Conservation (phyloP, 495 filamentous ascomycete genomes). For the Podospora comata region DNA sequence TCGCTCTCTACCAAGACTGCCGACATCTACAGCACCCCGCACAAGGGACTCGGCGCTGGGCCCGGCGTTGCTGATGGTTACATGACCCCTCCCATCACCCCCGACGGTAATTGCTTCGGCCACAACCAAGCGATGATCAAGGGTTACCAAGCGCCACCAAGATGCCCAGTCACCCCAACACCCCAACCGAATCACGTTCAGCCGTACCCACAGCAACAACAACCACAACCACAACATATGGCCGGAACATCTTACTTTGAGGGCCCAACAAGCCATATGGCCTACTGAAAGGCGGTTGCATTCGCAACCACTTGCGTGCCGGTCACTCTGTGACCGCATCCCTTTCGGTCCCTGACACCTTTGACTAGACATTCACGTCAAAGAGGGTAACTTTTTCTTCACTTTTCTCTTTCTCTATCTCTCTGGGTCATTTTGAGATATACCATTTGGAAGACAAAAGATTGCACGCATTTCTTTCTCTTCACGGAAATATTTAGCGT, state of each 20-base stretch:
- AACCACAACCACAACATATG: constrained; percentile 31
- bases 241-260: constrained; percentile 34
- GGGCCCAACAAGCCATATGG: constrained; percentile 28
- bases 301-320: not conserved
- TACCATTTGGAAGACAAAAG: constrained; percentile 39
- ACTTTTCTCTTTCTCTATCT: constrained; percentile 11
- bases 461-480: constrained; percentile 37
- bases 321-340: not conserved
- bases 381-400: constrained; percentile 20
- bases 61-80: constrained; percentile 73
- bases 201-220: constrained; percentile 26
- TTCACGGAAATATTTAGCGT: constrained; percentile 36
- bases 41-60: constrained; percentile 67
- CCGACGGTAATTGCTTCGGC: constrained; percentile 68
- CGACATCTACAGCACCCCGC: constrained; percentile 71
- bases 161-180: constrained; percentile 54
- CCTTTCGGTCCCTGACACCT: constrained; percentile 2
- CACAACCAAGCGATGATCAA: constrained; percentile 43
- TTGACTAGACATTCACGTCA: not conserved
- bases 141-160: constrained; percentile 45
- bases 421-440: constrained; percentile 35
- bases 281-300: constrained; percentile 33
- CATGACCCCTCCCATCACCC: constrained; percentile 92
- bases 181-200: constrained; percentile 36
- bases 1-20: constrained; percentile 50